Evolutionary conservation across 495 filamentous ascomycete genomes (phyloP), one percentile per base, ranked within the genome.

Genomic region (Penicillium antarcticum): DNA sequence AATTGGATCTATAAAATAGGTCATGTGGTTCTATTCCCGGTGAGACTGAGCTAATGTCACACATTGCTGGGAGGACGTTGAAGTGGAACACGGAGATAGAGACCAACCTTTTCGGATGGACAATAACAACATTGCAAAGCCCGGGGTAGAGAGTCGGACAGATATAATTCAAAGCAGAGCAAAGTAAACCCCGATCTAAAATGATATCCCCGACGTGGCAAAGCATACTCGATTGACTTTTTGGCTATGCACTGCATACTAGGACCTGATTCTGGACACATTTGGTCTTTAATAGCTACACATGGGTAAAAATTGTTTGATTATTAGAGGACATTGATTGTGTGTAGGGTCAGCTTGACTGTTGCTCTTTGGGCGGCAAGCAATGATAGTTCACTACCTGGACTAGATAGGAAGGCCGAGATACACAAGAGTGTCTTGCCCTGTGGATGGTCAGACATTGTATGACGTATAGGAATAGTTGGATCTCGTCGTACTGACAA

Each of bases 41-140:
- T 36, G 11, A n/a, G 43, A 45, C 43, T 33, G 4, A 24, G 1
- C 12, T 7, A 29, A 29, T 2, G 5, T 16, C 19, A 18, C 34
- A 55, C 41, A 39, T 37, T 35, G 46, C 56, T 52, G 44, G 38
- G 35, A 53, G 53, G 31, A 54, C 57, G 61, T 61, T 63, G 46
- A 56, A 1, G 57, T 58, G 61, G 26, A 58, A 55, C 57, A 18
- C 38, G 34, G 42, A 52, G 50, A 51, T 26, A 37, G 21, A 37
- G 17, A 19, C 46, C 35, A 18, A 18, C 10, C 24, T 41, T 5
- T 34, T 11, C 19, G 10, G n/a, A n/a, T 32, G 31, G 12, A 23
- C 5, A 29, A 10, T 29, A 7, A 7, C 8, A 29, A 29, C 26
- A 29, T 9, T 29, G 26, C 5, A 29, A 29, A 29, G 26, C 26